Evolutionary conservation across 2,329 filamentous ascomycete genomes (phyloP).

Genomic region (Pestalotiopsis fici): DNA sequence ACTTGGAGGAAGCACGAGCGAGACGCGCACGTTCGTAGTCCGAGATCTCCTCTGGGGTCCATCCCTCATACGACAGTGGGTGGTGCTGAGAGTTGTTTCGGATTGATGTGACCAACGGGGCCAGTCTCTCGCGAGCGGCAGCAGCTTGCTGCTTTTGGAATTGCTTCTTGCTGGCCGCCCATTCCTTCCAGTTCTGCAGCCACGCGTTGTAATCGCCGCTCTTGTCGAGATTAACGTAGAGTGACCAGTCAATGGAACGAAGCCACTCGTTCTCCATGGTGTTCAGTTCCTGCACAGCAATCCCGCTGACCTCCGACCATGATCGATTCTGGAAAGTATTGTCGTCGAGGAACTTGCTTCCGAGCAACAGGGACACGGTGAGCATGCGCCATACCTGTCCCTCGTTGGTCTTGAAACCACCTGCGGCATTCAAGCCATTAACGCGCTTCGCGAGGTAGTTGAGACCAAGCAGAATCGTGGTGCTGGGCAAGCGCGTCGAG

Average conservation of each 20-base stretch:
- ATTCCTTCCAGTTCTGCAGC: slow-evolving; percentile 62
- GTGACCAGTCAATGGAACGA: slow-evolving; percentile 75
- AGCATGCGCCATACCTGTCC: slow-evolving; percentile 86
- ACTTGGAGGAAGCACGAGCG: slow-evolving; percentile 20
- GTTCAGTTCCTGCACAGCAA: slow-evolving; percentile 82
- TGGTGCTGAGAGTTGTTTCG: slow-evolving; percentile 30
- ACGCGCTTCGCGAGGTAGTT: slow-evolving; percentile 86
- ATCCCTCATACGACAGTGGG: slow-evolving; percentile 40
- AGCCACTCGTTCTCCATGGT: slow-evolving; percentile 87
- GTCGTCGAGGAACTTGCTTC: slow-evolving; percentile 95
- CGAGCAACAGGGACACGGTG: slow-evolving; percentile 80
- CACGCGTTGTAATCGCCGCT: slow-evolving; percentile 70
- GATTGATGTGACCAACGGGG: slow-evolving; percentile 44
- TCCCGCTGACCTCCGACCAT: slow-evolving; percentile 93
- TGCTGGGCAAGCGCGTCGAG: slow-evolving; percentile 85
- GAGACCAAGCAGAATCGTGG: slow-evolving; percentile 87
- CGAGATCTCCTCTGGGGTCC: slow-evolving; percentile 56
- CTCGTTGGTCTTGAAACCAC: slow-evolving; percentile 58
- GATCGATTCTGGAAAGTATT: slow-evolving; percentile 98
- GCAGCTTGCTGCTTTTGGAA: slow-evolving; percentile 36
- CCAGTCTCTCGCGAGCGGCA: slow-evolving; percentile 48
- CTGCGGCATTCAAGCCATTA: slow-evolving; percentile 65
- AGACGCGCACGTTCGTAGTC: slow-evolving; percentile 51
- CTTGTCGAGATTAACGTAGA: slow-evolving; percentile 82
- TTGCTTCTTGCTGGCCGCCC: slow-evolving; percentile 55